Percentiles rank a stretch among this genome's conserved stretches.
Evolutionary conservation across 331 rosid species (phyloP).

Genomic region (Arachis monticola): DNA sequence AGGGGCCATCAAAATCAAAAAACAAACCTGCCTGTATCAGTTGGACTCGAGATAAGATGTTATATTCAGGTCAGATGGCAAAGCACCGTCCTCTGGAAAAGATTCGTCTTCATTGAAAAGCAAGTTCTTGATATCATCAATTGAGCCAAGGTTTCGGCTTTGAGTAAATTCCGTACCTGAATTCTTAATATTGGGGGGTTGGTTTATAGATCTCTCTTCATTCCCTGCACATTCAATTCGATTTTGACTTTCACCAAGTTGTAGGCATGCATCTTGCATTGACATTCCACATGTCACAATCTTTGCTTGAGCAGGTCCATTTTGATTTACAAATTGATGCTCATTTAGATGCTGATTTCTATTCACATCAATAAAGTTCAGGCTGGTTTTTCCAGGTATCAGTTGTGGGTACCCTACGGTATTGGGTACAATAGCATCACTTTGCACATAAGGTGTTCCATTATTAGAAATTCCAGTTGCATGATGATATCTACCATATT

Average conservation of each 20-base stretch:
- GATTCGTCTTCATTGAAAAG: constrained; percentile 34
- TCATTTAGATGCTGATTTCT: constrained; percentile 29
- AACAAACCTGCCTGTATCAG: constrained; percentile 42
- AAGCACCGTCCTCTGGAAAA: constrained; percentile 23
- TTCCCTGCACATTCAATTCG: constrained; percentile 30
- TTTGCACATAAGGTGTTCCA: constrained; percentile 32
- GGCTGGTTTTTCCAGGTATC: constrained; percentile 24
- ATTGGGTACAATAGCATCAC: constrained; percentile 21
- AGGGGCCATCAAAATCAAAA: constrained; percentile 52
- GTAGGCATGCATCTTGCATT: constrained; percentile 41
- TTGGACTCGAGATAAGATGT: constrained; percentile 32
- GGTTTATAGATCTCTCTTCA: constrained; percentile 26
- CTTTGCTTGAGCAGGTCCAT: constrained; percentile 35
- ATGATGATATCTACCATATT: constrained; percentile 30
- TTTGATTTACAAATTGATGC: constrained; percentile 18
- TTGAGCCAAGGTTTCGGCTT: background rate
- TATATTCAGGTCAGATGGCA: constrained; percentile 40
- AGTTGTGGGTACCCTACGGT: constrained; percentile 20
- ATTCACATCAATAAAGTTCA: constrained; percentile 22
- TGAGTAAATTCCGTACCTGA: constrained; percentile 35
- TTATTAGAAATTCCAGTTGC: constrained; percentile 39
- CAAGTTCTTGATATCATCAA: constrained; percentile 47
- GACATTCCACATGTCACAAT: constrained; percentile 36
- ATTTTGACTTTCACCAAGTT: constrained; percentile 30
- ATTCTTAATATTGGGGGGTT: constrained; percentile 38